Evolutionary conservation across 2,329 filamentous ascomycete genomes (phyloP).

Genomic region (Madurella mycetomatis): DNA sequence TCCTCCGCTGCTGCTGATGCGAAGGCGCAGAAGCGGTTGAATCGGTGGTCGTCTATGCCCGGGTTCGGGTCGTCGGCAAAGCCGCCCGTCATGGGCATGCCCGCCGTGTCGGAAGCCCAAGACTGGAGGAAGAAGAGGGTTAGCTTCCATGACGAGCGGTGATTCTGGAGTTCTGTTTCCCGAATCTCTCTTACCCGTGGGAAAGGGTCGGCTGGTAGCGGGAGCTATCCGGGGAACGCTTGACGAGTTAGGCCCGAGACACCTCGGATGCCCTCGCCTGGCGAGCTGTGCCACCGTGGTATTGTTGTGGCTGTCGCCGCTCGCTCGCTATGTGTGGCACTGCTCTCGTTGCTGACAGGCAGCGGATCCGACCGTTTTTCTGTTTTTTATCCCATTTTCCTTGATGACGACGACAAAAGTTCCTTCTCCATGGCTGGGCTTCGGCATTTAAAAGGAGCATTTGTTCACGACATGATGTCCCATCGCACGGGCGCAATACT

Average conservation of each 20-base stretch:
- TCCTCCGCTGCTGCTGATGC: conserved; percentile 28
- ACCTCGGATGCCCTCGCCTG: background rate
- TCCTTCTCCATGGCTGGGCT: conserved; percentile 2
- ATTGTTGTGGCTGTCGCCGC: background rate
- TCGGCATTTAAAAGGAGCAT: conserved; percentile 10
- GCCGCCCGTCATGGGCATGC: conserved; percentile 17
- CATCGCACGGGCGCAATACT: conserved; percentile 6
- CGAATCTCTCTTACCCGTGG: background rate
- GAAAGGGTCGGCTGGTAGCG: too few relatives aligned
- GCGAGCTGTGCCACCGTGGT: background rate
- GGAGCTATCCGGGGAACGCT: too few relatives aligned
- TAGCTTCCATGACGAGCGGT: conserved; percentile 21
- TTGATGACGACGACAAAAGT: conserved; percentile 18
- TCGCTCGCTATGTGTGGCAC: background rate
- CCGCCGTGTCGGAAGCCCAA: conserved; percentile 10
- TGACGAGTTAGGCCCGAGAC: too few relatives aligned
- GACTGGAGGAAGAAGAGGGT: conserved; percentile 18
- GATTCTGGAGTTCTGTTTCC: conserved; percentile 5
- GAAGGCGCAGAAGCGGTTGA: conserved; percentile 45
- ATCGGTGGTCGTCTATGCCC: conserved; percentile 54
- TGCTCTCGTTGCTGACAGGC: background rate
- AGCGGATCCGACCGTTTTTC: background rate
- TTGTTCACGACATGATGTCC: conserved; percentile 5
- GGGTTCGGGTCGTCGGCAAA: conserved; percentile 45
- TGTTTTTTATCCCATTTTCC: background rate